A percentile compares a stretch with the other conserved stretches of the same genome.
Evolutionary conservation across 441 rosid species (phyloP).

Genomic region (Syzygium malaccense): DNA sequence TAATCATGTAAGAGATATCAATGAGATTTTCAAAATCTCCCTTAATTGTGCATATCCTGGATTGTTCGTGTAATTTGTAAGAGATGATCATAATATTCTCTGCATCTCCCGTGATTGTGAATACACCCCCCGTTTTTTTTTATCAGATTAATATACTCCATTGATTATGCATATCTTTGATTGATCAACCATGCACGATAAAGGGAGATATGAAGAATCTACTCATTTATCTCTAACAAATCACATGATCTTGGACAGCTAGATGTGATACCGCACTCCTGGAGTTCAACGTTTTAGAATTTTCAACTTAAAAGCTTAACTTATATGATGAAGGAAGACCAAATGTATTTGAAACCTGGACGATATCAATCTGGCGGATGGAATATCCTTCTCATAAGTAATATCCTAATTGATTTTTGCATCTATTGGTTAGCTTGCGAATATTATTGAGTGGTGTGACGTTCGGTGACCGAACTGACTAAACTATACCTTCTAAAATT

Average conservation of each 20-base stretch:
- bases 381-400: background rate
- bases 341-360: background rate
- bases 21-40: background rate
- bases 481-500: background rate
- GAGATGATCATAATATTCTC: background rate
- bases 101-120: background rate
- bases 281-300: background rate
- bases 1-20: background rate
- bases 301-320: background rate
- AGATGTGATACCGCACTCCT: background rate
- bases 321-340: background rate
- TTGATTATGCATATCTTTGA: background rate
- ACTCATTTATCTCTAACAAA: background rate
- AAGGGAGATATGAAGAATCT: background rate
- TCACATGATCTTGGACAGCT: background rate
- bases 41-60: background rate
- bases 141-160: background rate
- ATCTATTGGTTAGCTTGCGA: background rate
- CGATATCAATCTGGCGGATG: background rate
- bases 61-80: background rate
- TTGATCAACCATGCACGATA: background rate
- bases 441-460: background rate
- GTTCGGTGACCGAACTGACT: background rate
- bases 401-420: background rate
- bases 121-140: no score